Evolutionary conservation across 2,329 filamentous ascomycete species (phyloP).

Genomic region (Fusarium gaditjirri): DNA sequence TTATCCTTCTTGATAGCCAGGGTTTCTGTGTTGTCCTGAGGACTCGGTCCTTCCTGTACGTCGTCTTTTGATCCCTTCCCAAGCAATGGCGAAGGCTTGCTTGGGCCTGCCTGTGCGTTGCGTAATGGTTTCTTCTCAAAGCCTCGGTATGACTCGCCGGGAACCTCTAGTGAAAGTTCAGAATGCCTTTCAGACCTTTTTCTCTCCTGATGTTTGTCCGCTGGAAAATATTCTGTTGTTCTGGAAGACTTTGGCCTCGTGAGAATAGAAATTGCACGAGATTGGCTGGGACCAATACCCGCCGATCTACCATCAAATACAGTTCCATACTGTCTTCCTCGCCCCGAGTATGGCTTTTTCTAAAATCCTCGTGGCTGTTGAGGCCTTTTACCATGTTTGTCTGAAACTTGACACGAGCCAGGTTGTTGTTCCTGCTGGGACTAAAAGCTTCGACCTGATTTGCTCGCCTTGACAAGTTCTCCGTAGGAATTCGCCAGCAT

Average conservation of each 20-base stretch:
- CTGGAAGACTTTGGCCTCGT: not conserved
- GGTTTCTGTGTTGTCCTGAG: not conserved
- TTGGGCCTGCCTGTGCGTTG: not conserved
- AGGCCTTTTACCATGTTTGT: not conserved
- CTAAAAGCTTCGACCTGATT: constrained; percentile 52
- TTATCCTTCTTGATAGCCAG: not conserved
- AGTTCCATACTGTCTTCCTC: not conserved
- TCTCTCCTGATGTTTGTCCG: not conserved
- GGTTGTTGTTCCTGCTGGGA: constrained; percentile 3
- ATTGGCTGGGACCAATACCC: not conserved
- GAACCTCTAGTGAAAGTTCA: not conserved
- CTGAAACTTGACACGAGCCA: not conserved
- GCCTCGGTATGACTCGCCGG: not conserved
- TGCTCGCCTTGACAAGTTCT: constrained; percentile 64
- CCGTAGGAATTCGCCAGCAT: constrained; percentile 67
- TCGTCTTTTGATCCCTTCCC: not conserved
- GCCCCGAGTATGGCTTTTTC: not conserved
- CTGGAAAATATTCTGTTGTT: not conserved
- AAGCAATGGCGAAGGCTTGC: not conserved
- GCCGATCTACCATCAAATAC: not conserved
- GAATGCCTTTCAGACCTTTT: not conserved
- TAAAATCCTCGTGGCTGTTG: not conserved
- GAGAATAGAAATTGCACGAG: not conserved
- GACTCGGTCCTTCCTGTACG: not conserved
- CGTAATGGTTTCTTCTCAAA: not conserved